phyloP scores from a whole-genome alignment of 1,139 yeast genomes.

The Zygoascus sp. region DNA sequence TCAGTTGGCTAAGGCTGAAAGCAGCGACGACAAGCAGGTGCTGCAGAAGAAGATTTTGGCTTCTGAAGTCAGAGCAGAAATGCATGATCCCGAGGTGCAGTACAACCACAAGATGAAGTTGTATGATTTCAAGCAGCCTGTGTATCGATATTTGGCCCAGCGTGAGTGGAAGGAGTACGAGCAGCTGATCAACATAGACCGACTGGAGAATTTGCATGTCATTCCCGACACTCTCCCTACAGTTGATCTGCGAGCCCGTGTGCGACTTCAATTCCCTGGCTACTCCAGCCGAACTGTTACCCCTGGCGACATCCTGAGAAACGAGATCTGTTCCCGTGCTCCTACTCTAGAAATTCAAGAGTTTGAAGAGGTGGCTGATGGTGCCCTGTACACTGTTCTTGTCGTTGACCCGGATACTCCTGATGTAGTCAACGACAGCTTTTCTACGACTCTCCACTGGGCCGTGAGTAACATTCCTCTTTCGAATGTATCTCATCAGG shows the following conservation, averaged over 20 bases:
- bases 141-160: conserved; percentile 64
- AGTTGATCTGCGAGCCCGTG: conserved; percentile 74
- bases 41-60: conserved; percentile 17
- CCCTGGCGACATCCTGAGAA: conserved; percentile 74
- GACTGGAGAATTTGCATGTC: conserved; percentile 77
- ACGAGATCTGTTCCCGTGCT: conserved; percentile 65
- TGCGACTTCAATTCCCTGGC: conserved; percentile 66
- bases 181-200: conserved; percentile 74
- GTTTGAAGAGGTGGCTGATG: conserved; percentile 50
- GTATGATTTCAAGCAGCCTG: conserved; percentile 65
- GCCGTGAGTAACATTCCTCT: conserved; percentile 69
- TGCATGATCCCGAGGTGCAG: conserved; percentile 74
- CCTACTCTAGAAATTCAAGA: conserved; percentile 76
- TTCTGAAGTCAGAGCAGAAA: conserved; percentile 52
- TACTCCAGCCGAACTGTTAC: conserved; percentile 65
- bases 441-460: conserved; percentile 69
- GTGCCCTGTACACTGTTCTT: conserved; percentile 63
- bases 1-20: conserved; percentile 21
- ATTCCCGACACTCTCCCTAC: conserved; percentile 95
- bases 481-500: conserved; percentile 53
- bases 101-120: conserved; percentile 50
- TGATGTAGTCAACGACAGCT: conserved; percentile 64
- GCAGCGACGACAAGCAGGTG: conserved; percentile 14
- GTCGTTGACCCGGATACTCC: conserved; percentile 93
- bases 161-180: conserved; percentile 69